Percentiles rank a stretch among this genome's conserved stretches.
phyloP scores from a whole-genome alignment of 164 flowering plant genomes.

The Vitis rupestris region DNA sequence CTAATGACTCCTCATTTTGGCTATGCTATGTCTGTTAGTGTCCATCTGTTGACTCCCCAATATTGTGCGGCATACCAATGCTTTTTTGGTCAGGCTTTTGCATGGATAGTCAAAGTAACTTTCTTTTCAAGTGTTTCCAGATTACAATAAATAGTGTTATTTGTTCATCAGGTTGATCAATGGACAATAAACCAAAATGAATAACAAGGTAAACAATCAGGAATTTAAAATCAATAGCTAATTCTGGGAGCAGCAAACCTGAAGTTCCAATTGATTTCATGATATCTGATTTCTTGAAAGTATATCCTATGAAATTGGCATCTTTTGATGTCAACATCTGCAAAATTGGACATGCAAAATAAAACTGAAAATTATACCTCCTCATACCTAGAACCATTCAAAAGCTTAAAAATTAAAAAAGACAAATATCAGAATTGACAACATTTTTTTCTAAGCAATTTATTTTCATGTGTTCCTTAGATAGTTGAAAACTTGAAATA shows the following conservation, averaged over 20 bases:
- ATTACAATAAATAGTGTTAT: background rate
- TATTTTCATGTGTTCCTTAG: too few relatives aligned
- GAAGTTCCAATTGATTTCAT: conserved; percentile 60
- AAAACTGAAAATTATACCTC: too few relatives aligned
- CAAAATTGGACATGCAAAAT: conserved; percentile 19
- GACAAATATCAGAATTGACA: too few relatives aligned
- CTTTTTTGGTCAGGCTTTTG: background rate
- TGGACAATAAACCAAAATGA: background rate
- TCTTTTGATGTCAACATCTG: conserved; percentile 95
- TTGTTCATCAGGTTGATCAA: background rate
- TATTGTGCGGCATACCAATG: background rate
- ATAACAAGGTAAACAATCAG: background rate
- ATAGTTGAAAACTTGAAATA: too few relatives aligned
- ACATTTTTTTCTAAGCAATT: too few relatives aligned
- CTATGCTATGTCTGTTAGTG: background rate
- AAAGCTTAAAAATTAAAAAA: too few relatives aligned
- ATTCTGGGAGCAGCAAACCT: conserved; percentile 36
- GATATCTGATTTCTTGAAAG: conserved; percentile 80
- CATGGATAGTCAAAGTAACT: background rate
- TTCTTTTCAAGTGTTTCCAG: background rate
- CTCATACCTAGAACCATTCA: too few relatives aligned
- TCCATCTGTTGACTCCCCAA: too few relatives aligned
- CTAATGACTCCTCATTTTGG: too few relatives aligned
- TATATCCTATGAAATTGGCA: conserved; percentile 79
- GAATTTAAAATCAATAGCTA: background rate